phyloP scores from a whole-genome alignment of 306 rosid genomes.

The Oemleria cerasiformis region DNA sequence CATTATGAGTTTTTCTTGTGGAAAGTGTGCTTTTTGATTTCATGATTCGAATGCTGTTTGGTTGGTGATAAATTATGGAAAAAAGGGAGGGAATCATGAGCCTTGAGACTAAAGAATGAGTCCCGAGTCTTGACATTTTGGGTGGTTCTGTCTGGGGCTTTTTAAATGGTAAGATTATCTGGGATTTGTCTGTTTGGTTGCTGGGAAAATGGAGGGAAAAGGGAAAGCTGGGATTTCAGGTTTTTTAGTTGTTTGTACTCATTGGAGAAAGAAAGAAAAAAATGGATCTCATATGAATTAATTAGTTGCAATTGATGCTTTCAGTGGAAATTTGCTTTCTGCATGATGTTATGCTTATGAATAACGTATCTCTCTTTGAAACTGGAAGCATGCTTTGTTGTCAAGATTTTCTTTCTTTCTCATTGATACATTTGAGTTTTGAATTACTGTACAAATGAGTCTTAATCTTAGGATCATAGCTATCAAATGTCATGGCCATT shows the following conservation, averaged over 20 bases:
- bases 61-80: not conserved
- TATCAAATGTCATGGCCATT: not conserved
- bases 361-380: not conserved
- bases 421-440: not conserved
- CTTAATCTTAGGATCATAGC: not conserved
- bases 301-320: not conserved
- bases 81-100: not conserved
- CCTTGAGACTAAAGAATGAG: not conserved
- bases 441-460: not conserved
- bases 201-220: not conserved
- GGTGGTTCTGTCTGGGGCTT: not conserved
- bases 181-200: not conserved
- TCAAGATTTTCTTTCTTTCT: not conserved
- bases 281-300: not conserved
- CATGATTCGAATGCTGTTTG: constrained; percentile 7
- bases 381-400: not conserved
- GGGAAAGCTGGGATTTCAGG: not conserved
- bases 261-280: not conserved
- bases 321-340: not conserved
- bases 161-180: not conserved
- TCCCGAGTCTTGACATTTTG: not conserved
- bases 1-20: not conserved
- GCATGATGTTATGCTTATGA: not conserved
- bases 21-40: not conserved
- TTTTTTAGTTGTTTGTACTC: not conserved